A percentile compares a stretch with the other conserved stretches of the same genome.
These are phyloP conservation scores for Colletotrichum neosansevieriae DNA, from an alignment of 2,329 filamentous ascomycete species.

Conservation along the genomic window DNA sequence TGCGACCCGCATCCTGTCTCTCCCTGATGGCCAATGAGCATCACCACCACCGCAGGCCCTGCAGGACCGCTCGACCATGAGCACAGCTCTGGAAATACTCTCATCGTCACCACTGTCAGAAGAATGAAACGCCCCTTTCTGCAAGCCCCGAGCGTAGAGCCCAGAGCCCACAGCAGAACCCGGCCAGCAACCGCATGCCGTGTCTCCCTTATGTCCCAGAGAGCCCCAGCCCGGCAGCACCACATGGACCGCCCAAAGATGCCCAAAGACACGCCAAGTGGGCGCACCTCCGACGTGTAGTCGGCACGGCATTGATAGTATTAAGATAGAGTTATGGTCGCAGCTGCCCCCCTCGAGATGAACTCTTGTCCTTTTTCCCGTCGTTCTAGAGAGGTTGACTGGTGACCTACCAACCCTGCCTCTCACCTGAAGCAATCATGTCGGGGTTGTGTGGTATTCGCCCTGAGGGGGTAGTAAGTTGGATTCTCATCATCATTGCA, in stretches of 20 bases:
- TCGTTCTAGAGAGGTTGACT: constrained; percentile 27
- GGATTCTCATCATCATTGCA: background rate
- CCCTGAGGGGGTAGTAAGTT: constrained; percentile 39
- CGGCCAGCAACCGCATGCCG: constrained; percentile 3
- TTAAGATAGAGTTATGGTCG: constrained; percentile 39
- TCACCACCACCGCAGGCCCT: constrained; percentile 7
- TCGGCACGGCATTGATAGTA: constrained; percentile 35
- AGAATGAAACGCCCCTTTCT: constrained; percentile 38
- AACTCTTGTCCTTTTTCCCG: constrained; percentile 35
- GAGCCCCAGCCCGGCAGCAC: constrained; percentile 19
- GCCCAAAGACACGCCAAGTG: constrained; percentile 28
- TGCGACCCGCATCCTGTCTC: constrained; percentile 18
- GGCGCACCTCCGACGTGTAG: constrained; percentile 29
- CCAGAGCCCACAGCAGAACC: constrained; percentile 25
- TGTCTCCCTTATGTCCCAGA: constrained; percentile 18
- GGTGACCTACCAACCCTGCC: constrained; percentile 17
- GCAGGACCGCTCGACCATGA: constrained; percentile 33
- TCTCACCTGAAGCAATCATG: constrained; percentile 35
- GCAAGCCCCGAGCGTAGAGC: constrained; percentile 39
- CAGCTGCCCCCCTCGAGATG: constrained; percentile 29
- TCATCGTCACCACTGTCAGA: constrained; percentile 38
- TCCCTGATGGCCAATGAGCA: constrained; percentile 27
- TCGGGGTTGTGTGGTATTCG: constrained; percentile 37
- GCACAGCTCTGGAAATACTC: constrained; percentile 37
- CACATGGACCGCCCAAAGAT: constrained; percentile 29